Conservation (phyloP, 208 protist genomes). For the Acanthamoeba sp. region DNA sequence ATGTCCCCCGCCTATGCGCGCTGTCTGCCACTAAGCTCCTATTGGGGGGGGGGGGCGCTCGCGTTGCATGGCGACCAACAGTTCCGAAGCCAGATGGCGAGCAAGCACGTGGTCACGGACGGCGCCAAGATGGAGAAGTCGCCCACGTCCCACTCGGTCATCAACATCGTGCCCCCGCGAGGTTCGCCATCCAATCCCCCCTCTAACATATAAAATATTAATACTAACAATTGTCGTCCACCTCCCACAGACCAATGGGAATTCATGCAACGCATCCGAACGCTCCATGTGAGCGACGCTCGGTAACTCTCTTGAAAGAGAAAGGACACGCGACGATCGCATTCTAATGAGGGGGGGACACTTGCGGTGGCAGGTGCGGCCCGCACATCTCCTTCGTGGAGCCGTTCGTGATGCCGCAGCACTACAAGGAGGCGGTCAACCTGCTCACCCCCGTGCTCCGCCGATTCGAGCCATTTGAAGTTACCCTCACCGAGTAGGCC, state of each 20-base stretch:
- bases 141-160: slow-evolving; percentile 21
- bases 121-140: slow-evolving; percentile 33
- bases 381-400: slow-evolving; percentile 25
- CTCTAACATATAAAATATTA: too few relatives aligned
- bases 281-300: slow-evolving; percentile 1
- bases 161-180: slow-evolving; percentile 33
- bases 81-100: neutral
- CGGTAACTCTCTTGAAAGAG: neutral
- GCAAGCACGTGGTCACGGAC: neutral
- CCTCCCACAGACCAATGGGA: slow-evolving; percentile 3
- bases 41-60: too few relatives aligned
- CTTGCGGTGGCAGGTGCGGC: neutral
- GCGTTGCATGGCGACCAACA: neutral
- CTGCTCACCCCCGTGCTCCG: neutral
- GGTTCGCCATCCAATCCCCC: neutral
- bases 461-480: slow-evolving; percentile 6
- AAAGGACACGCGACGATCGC: too few relatives aligned
- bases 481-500: neutral
- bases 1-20: too few relatives aligned
- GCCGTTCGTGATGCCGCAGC: slow-evolving; percentile 53
- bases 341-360: too few relatives aligned
- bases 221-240: too few relatives aligned
- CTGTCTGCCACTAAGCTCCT: too few relatives aligned
- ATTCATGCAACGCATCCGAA: slow-evolving; percentile 9
- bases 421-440: neutral